phyloP scores from a whole-genome alignment of 768 basidiomycete genomes.

The Stropharia rugosoannulata region DNA sequence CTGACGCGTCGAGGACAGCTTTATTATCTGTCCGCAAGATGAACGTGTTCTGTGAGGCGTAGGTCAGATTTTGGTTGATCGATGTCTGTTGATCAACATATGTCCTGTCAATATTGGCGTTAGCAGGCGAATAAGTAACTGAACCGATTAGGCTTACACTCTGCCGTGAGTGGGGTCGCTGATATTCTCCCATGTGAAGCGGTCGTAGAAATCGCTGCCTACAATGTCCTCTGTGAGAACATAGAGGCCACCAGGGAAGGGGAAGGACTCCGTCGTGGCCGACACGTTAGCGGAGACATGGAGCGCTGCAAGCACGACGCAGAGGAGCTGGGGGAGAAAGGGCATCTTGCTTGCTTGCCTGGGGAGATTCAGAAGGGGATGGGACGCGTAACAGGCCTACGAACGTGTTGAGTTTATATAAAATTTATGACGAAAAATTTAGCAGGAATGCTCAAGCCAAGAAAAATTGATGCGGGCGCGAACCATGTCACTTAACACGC shows the following conservation, averaged over 20 bases:
- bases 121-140: neutral
- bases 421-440: too few species aligned
- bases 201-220: slow-evolving; percentile 43
- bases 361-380: neutral
- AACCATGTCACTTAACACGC: too few species aligned
- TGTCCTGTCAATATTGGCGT: slow-evolving; percentile 25
- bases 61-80: slow-evolving; percentile 50
- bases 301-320: neutral
- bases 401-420: too few species aligned
- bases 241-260: slow-evolving; percentile 25
- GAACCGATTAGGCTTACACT: slow-evolving; percentile 41
- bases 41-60: slow-evolving; percentile 44
- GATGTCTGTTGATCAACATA: slow-evolving; percentile 42
- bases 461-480: too few species aligned
- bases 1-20: slow-evolving; percentile 42
- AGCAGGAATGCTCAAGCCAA: too few species aligned
- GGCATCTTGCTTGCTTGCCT: neutral
- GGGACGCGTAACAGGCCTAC: neutral
- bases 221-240: slow-evolving; percentile 37
- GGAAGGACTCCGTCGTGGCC: neutral
- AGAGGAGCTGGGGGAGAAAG: neutral
- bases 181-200: slow-evolving; percentile 49
- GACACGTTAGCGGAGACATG: neutral
- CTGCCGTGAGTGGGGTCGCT: slow-evolving; percentile 61
- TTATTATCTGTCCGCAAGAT: slow-evolving; percentile 52